phyloP scores from a whole-genome alignment of 2,329 filamentous ascomycete genomes.

The Pseudofabraea citricarpa region DNA sequence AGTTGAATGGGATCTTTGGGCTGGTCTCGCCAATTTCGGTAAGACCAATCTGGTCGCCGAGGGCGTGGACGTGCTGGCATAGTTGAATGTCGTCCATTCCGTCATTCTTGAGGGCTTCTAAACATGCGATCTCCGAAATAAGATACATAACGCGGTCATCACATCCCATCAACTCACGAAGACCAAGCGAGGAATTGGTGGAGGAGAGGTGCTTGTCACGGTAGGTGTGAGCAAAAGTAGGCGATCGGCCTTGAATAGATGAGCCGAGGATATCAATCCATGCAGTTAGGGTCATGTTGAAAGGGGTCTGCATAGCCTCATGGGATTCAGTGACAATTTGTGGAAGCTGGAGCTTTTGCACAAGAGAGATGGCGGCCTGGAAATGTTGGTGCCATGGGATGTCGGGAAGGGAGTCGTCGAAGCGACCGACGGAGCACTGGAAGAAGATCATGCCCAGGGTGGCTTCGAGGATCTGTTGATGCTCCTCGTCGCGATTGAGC shows the following conservation, averaged over 20 bases:
- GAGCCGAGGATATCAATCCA: constrained; percentile 98
- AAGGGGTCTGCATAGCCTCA: constrained; percentile 50
- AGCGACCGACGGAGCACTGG: constrained; percentile 84
- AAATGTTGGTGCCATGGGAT: constrained; percentile 98
- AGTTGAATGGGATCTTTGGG: constrained; percentile 57
- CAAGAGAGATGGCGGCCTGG: constrained; percentile 79
- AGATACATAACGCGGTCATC: constrained; percentile 97
- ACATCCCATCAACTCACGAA: constrained; percentile 94
- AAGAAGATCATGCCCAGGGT: constrained; percentile 95
- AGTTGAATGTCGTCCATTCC: constrained; percentile 82
- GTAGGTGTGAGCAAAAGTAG: constrained; percentile 91
- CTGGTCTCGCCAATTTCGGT: constrained; percentile 63
- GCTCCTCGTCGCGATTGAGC: constrained; percentile 73
- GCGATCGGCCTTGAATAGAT: constrained; percentile 83
- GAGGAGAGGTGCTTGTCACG: constrained; percentile 82
- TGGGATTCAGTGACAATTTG: constrained; percentile 56
- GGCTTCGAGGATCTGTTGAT: constrained; percentile 85
- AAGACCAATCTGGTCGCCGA: constrained; percentile 79
- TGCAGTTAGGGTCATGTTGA: constrained; percentile 90
- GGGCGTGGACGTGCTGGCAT: constrained; percentile 83
- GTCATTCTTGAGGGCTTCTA: constrained; percentile 80
- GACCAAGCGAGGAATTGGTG: constrained; percentile 57
- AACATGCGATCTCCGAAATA: constrained; percentile 93
- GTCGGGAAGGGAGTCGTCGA: constrained; percentile 79
- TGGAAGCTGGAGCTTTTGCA: constrained; percentile 79